Conservation (phyloP, 164 flowering plant genomes). For the Nymphaea colorata region DNA sequence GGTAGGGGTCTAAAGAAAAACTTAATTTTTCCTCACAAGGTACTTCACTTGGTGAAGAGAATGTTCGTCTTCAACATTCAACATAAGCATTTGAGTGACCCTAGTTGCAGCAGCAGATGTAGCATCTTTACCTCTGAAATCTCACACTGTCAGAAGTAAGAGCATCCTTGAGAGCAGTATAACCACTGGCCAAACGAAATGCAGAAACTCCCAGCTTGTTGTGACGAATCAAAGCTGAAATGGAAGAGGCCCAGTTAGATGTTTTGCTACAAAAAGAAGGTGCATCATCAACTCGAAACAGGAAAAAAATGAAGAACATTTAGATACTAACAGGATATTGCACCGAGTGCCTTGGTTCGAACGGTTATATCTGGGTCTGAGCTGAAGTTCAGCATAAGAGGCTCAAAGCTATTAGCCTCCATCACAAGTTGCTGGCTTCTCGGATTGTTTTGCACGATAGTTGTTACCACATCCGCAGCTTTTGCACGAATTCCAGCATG, state of each 20-base stretch:
- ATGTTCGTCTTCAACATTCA: too few relatives aligned
- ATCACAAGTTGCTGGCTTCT: constrained; percentile 85
- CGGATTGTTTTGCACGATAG: constrained; percentile 93
- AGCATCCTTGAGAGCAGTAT: constrained; percentile 75
- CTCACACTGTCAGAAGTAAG: constrained; percentile 59
- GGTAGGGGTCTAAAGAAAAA: too few relatives aligned
- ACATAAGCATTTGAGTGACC: too few relatives aligned
- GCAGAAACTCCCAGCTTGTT: constrained; percentile 80
- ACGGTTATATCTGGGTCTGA: constrained; percentile 73
- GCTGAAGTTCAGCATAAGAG: constrained; percentile 55
- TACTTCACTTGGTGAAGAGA: too few relatives aligned
- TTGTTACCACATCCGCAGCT: constrained; percentile 91
- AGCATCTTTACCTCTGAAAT: constrained; percentile 60
- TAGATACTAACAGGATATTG: constrained; percentile 69
- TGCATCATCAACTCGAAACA: too few relatives aligned
- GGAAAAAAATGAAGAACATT: background rate
- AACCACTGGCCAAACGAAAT: constrained; percentile 91
- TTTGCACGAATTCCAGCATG: constrained; percentile 81
- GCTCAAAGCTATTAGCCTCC: constrained; percentile 92
- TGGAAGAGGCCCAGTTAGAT: background rate
- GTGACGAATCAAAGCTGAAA: constrained; percentile 65
- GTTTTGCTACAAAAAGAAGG: background rate
- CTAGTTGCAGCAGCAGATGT: too few relatives aligned
- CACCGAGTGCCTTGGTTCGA: constrained; percentile 90
- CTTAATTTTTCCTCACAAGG: too few relatives aligned